These are phyloP conservation scores for Thelephora aurantiotincta DNA, from an alignment of 768 basidiomycete genomes.

Conservation along the genomic window DNA sequence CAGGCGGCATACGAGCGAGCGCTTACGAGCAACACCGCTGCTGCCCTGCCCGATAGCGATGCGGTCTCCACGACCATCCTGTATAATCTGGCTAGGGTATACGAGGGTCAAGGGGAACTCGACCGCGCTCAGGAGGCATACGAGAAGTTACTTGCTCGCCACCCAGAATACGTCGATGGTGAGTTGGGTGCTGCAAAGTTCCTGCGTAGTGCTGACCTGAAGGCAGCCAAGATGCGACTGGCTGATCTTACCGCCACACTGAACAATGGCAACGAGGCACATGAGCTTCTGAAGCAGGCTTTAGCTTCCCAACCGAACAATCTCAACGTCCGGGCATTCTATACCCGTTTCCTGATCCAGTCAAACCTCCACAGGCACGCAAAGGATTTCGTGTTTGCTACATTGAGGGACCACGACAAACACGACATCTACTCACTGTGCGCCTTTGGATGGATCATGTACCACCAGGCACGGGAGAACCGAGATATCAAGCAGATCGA, in stretches of 20 bases:
- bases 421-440: constrained; percentile 88
- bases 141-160: constrained; percentile 70
- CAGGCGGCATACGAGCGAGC: constrained; percentile 60
- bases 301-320: constrained; percentile 64
- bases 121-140: constrained; percentile 75
- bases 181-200: constrained; percentile 13
- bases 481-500: constrained; percentile 48
- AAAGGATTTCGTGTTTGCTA: constrained; percentile 81
- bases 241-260: constrained; percentile 63
- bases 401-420: constrained; percentile 74
- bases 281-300: constrained; percentile 81
- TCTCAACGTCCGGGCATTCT: constrained; percentile 83
- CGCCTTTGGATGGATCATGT: constrained; percentile 77
- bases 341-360: constrained; percentile 85
- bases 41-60: constrained; percentile 38
- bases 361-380: constrained; percentile 56
- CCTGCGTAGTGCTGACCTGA: neutral
- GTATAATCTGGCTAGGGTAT: constrained; percentile 86
- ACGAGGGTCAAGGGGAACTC: constrained; percentile 72
- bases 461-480: constrained; percentile 75
- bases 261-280: constrained; percentile 68
- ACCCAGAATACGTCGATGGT: constrained; percentile 97
- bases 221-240: constrained; percentile 80
- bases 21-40: constrained; percentile 29
- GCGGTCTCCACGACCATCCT: constrained; percentile 69